Base-by-base conservation (phyloP, 805 yeast genomes). In the Pichia exigua region DNA sequence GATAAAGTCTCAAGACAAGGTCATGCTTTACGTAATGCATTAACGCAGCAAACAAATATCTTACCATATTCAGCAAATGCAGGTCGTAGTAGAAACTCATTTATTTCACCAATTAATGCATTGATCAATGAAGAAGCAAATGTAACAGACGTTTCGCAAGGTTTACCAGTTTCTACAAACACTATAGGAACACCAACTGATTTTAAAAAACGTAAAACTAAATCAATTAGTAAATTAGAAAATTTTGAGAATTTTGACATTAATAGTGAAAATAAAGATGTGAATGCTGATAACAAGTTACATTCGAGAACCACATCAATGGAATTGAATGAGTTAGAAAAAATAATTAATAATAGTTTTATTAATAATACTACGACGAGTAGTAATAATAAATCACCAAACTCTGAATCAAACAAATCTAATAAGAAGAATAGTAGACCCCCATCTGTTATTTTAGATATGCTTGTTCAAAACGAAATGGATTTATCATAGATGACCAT, bases 401-500 rank as follows among this genome's bases (percentile, higher is more conserved):
- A 44, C n/a, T 7, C 6, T 2, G 18, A 26, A 2, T 11, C 27
- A 17, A 15, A n/a, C 1, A 21, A 22, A 27, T 7, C 32, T 10
- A 32, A 27, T 20, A 51, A 42, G 38, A 46, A 47, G 49, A 54
- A 45, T 40, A 50, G 56, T 8, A 58, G 75, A 54, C 73, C 74
- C 2, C 77, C 77, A 21, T 70, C 74, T 48, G 64, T 68, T 49
- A 56, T 65, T 30, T 60, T 73, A 44, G 75, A 73, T 40, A 72
- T 71, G 47, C 58, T 73, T 47, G 61, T 73, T 30, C 48, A 49
- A 27, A 53, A 54, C 17, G 56, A 55, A 17, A n/a, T 46, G 21
- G 41, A 49, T 22, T 15, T 49, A n/a, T 35, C 39, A 35, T 35
- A 35, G 20, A 35, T 35, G 11, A 35, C 5, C 20, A 35, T 35